Evolutionary conservation across 352 stramenopile species (phyloP).

Genomic region (Phytophthora macrochlamydospora): DNA sequence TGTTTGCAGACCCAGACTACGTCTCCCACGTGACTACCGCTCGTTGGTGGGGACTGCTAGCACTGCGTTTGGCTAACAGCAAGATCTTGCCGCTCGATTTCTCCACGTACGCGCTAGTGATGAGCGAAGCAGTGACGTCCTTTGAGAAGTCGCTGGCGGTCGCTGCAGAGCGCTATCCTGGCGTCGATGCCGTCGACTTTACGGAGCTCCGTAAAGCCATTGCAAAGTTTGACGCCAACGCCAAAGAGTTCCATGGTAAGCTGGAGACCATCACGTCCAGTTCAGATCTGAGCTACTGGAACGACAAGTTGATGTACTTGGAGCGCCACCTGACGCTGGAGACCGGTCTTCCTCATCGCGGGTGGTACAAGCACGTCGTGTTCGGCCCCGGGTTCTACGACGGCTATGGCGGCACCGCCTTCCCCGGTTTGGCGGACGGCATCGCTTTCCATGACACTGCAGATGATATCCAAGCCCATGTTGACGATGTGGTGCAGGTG

Average conservation of each 20-base stretch:
- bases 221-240: conserved; percentile 35
- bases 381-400: conserved; percentile 68
- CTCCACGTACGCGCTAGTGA: conserved; percentile 53
- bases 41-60: conserved; percentile 58
- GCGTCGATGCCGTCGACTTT: conserved; percentile 33
- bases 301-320: conserved; percentile 54
- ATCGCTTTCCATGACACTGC: conserved; percentile 52
- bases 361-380: conserved; percentile 67
- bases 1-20: conserved; percentile 57
- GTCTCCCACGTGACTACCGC: conserved; percentile 45
- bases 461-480: conserved; percentile 41
- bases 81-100: conserved; percentile 64
- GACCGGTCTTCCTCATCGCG: conserved; percentile 48
- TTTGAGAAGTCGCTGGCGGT: conserved; percentile 26
- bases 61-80: conserved; percentile 54
- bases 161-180: conserved; percentile 15
- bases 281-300: conserved; percentile 30
- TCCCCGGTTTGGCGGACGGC: conserved; percentile 53
- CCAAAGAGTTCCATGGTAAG: conserved; percentile 31
- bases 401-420: conserved; percentile 51
- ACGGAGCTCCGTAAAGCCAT: conserved; percentile 37
- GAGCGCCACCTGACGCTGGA: conserved; percentile 52
- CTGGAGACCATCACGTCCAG: conserved; percentile 7
- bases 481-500: conserved; percentile 46
- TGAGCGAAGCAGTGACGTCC: conserved; percentile 41